Evolutionary conservation across 2,329 filamentous ascomycete genomes (phyloP).

Genomic region (Penicillium sp.): DNA sequence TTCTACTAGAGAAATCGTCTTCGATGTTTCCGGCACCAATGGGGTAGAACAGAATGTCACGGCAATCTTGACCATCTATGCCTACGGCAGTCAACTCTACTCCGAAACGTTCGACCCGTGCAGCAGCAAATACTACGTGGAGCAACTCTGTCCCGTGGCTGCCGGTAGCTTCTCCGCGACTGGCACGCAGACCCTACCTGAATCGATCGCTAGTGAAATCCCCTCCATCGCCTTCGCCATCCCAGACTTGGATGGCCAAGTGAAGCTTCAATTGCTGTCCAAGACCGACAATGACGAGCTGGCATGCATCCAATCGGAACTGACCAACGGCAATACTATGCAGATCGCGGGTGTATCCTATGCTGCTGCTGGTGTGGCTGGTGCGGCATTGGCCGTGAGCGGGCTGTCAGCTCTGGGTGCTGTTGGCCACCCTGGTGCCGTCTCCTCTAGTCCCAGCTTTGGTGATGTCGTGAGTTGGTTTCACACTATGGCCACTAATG

Average conservation of each 20-base stretch:
- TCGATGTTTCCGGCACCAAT: constrained; percentile 75
- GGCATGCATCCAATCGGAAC: constrained; percentile 71
- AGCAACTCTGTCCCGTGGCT: constrained; percentile 77
- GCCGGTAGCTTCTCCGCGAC: too few relatives aligned
- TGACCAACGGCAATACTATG: constrained; percentile 85
- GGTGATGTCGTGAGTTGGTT: constrained; percentile 80
- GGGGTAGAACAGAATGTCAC: constrained; percentile 67
- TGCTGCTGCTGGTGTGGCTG: too few relatives aligned
- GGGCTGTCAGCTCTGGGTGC: constrained; percentile 60
- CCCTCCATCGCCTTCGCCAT: constrained; percentile 82
- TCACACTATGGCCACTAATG: constrained; percentile 86
- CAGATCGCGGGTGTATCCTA: too few relatives aligned
- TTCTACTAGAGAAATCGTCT: constrained; percentile 61
- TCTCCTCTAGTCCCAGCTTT: constrained; percentile 71
- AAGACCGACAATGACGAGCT: constrained; percentile 54
- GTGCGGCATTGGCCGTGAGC: constrained; percentile 65
- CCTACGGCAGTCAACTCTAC: constrained; percentile 78
- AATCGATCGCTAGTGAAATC: constrained; percentile 63
- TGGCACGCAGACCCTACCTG: too few relatives aligned
- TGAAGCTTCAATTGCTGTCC: constrained; percentile 68
- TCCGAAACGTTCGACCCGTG: constrained; percentile 77
- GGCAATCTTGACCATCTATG: constrained; percentile 64
- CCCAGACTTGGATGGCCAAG: constrained; percentile 79
- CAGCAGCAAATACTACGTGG: constrained; percentile 54
- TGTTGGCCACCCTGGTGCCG: too few relatives aligned